These are phyloP conservation scores for Abelmoschus esculentus DNA, from an alignment of 345 rosid species.

Conservation along the genomic window DNA sequence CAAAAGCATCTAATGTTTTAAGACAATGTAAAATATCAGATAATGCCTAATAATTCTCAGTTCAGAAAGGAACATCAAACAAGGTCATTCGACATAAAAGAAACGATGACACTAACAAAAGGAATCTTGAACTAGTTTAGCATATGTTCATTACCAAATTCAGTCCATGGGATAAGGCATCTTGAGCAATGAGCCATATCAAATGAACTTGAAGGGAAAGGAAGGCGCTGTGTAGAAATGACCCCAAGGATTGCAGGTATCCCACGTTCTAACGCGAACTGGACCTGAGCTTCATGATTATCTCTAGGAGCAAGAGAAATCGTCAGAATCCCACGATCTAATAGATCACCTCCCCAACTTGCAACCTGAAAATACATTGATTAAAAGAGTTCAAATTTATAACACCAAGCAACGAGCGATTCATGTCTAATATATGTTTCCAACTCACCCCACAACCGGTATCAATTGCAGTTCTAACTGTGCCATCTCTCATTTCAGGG, in stretches of 20 bases:
- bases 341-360: slow-evolving; percentile 98
- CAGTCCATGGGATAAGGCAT: slow-evolving; percentile 99
- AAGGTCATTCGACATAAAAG: no score
- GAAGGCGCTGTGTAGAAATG: slow-evolving; percentile 92
- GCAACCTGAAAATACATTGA: slow-evolving; percentile 53
- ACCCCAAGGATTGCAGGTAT: slow-evolving; percentile 96
- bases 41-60: background rate
- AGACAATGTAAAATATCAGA: background rate
- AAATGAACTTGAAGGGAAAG: slow-evolving; percentile 91
- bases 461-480: slow-evolving; percentile 86
- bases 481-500: slow-evolving; percentile 91
- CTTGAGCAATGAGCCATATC: slow-evolving; percentile 99
- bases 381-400: background rate
- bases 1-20: background rate
- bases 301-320: slow-evolving; percentile 98
- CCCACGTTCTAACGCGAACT: slow-evolving; percentile 95
- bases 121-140: background rate
- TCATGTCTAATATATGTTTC: no score
- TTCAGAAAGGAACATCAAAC: background rate
- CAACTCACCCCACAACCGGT: slow-evolving; percentile 94
- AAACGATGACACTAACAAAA: no score
- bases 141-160: slow-evolving; percentile 51
- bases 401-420: no score
- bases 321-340: slow-evolving; percentile 83
- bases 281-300: slow-evolving; percentile 98